Base-by-base conservation (phyloP, 768 basidiomycete genomes). In the Rhizopogon vesiculosus region DNA sequence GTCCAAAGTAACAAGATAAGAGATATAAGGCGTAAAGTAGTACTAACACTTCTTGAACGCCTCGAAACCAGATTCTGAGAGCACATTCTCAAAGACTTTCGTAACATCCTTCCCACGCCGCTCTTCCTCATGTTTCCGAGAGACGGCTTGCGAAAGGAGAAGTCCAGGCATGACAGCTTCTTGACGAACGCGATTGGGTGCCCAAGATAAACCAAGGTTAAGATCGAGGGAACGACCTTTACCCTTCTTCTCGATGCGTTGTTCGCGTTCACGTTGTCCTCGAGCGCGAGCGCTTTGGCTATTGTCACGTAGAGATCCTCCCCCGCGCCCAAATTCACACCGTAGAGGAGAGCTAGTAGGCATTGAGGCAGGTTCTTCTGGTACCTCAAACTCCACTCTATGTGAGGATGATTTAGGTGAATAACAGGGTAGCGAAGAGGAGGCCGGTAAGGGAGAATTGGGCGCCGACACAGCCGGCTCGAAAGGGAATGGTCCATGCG, bases 191-290 rank as follows among this genome's bases (percentile, higher is more conserved):
- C 75, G 84, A 35, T 78, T 77, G 19, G 88, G 85, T 3, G 87
- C 88, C 88, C 88, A 89, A 13, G 85, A 72, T 42, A 90, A 74
- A 5, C 85, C 86, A 15, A 89, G 67, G 2, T 83, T 83, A 8
- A 89, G 77, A 66, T 89, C 88, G 39, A 90, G 69, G 25, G 87
- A 89, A 25, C 86, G 84, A 1, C 87, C 86, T 64, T 85, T 87
- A 6, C 74, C 71, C 29, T 78, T 69, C 29, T 69, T 51, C 59
- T 64, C 56, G 53, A 54, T 60, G 7, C 56, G 62, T 59, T 59
- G 66, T 52, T 42, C 29, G 12, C 41, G 43, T 16, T 56, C 29
- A 51, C 51, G 59, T 59, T 13, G 55, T 50, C 28, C 52, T 57
- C 38, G 35, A 57, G 58, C 29, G 40, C 53, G 62, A 59, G 66